These are phyloP conservation scores for Russula dissimulans DNA, from an alignment of 768 basidiomycete genomes.

Conservation along the genomic window DNA sequence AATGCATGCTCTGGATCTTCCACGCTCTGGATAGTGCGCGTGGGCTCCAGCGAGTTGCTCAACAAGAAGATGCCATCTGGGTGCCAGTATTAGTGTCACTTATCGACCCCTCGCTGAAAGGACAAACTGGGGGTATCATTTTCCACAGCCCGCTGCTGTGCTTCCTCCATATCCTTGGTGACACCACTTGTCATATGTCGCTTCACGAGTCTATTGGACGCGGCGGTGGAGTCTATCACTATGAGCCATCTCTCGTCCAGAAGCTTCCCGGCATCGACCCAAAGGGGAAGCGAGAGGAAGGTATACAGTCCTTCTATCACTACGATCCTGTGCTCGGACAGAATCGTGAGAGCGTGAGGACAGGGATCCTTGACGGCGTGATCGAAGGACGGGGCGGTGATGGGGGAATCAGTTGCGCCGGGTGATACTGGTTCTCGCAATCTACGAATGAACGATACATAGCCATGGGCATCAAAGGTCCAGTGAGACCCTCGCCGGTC, in stretches of 20 bases:
- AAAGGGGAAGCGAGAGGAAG: conserved; percentile 62
- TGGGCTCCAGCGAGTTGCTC: conserved; percentile 33
- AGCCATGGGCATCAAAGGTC: conserved; percentile 78
- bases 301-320: conserved; percentile 89
- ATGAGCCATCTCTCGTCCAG: conserved; percentile 80
- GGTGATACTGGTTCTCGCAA: conserved; percentile 35
- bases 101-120: not conserved
- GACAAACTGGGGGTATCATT: conserved; percentile 69
- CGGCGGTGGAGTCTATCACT: conserved; percentile 45
- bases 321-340: conserved; percentile 62
- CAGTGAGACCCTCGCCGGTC: conserved; percentile 79
- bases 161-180: conserved; percentile 53
- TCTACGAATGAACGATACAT: conserved; percentile 53
- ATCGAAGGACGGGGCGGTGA: conserved; percentile 76
- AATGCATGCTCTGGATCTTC: conserved; percentile 30
- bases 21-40: conserved; percentile 33
- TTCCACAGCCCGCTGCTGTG: conserved; percentile 58
- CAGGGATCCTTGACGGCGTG: conserved; percentile 84
- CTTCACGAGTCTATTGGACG: conserved; percentile 49
- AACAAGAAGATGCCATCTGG: conserved; percentile 38
- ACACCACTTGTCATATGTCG: conserved; percentile 77
- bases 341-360: conserved; percentile 47
- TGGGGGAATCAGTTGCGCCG: conserved; percentile 13
- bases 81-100: not conserved
- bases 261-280: conserved; percentile 52